Base-by-base conservation (phyloP, 164 flowering plant genomes). In the Amborella trichopoda region DNA sequence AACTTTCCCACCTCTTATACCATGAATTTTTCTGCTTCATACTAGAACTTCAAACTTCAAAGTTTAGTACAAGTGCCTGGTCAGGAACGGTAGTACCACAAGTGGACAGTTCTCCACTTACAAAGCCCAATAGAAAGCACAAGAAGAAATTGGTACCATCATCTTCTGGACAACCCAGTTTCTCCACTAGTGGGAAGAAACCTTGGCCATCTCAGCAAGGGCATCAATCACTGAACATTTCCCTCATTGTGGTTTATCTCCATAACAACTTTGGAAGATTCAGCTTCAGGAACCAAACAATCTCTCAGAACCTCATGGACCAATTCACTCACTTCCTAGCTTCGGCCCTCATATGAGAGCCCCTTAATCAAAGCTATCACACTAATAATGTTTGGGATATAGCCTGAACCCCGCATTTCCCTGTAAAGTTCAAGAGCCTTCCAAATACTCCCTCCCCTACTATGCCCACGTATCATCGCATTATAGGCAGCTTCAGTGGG, bases 381-480 rank as follows among this genome's bases (percentile, higher is more conserved):
- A 34, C 75, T 71, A 8, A 68, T 59, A 4, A 72, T 64, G 50
- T 74, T 81, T 39, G 94, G 82, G 56, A 62, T 46, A 46, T 72
- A 67, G 34, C 76, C 78, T n/a, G 28, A 57, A 25, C 25, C 26
- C 44, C 66, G 30, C 90, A 90, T 80, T 56, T 85, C 78, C 49
- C 59, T 65, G 58, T 80, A 85, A 32, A 85, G 53, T 43, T 56
- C 50, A 54, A 69, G 64, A 6, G 88, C 85, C 66, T 68, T 81
- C 23, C 17, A 40, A 41, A 81, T 44, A 58, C 72, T 67, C 24
- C 91, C 78, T 34, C 58, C 64, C 60, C 69, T 77, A 54, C 77
- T 77, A 37, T 85, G 84, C 23, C 97, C 95, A 62, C 81, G 95
- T 28, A 89, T 77, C 10, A 89, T 66, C 13, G 85, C 71, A 65